Percentiles rank a stretch among this genome's conserved stretches.
These are phyloP conservation scores for Afroboletus lepidellus DNA, from an alignment of 1,284 basidiomycete genomes.

Conservation along the genomic window DNA sequence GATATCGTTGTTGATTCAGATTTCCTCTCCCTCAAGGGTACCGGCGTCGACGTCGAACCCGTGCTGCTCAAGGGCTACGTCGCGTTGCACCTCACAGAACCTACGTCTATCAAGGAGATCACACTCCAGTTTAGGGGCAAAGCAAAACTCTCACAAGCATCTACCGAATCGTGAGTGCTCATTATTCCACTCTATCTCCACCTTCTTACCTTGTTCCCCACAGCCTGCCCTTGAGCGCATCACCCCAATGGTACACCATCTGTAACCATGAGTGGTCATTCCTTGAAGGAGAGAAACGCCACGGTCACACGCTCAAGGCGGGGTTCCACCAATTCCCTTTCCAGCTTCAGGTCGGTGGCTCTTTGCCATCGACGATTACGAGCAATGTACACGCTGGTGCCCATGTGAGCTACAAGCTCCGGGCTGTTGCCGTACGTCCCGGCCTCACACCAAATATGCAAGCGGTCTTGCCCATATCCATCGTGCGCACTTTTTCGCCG, in stretches of 20 bases:
- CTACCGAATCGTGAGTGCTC: slow-evolving; percentile 63
- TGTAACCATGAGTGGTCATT: slow-evolving; percentile 89
- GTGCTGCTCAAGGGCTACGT: slow-evolving; percentile 75
- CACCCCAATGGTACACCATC: slow-evolving; percentile 62
- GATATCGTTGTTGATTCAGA: slow-evolving; percentile 77
- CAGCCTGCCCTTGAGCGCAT: slow-evolving; percentile 44
- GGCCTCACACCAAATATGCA: slow-evolving; percentile 76
- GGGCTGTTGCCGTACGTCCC: slow-evolving; percentile 75
- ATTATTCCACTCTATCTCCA: background rate
- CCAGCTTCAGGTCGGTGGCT: slow-evolving; percentile 77
- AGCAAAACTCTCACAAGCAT: slow-evolving; percentile 64
- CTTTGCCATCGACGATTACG: slow-evolving; percentile 74
- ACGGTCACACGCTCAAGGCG: slow-evolving; percentile 86
- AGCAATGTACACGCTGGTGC: slow-evolving; percentile 62
- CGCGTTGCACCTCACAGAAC: slow-evolving; percentile 73
- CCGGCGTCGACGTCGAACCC: slow-evolving; percentile 81
- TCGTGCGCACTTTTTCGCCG: slow-evolving; percentile 72
- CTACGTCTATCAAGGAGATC: slow-evolving; percentile 85
- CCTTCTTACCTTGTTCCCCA: slow-evolving; percentile 17
- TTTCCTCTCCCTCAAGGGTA: slow-evolving; percentile 70
- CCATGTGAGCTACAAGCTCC: slow-evolving; percentile 81
- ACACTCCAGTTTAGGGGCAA: slow-evolving; percentile 83
- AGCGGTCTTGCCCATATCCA: slow-evolving; percentile 56
- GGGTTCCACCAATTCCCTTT: slow-evolving; percentile 87
- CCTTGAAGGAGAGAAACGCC: slow-evolving; percentile 74